A percentile compares a stretch with the other conserved stretches of the same genome.
These are phyloP conservation scores for Capsicum pubescens DNA, from an alignment of 257 asterid genomes.

Conservation along the genomic window DNA sequence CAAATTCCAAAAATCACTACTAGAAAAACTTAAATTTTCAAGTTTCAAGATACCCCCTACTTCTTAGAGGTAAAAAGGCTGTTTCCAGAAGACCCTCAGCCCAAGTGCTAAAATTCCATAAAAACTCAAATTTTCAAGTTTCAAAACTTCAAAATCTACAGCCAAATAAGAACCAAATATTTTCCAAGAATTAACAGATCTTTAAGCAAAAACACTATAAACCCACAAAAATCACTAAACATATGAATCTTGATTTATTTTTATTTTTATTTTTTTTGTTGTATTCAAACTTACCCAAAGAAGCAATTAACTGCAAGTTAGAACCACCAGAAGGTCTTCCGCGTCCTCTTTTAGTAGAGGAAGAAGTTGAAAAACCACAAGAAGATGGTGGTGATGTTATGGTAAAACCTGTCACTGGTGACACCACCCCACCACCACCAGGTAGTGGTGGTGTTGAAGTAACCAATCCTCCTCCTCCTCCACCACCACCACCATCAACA, in stretches of 20 bases:
- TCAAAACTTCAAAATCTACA: no score
- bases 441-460: not conserved
- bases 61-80: no score
- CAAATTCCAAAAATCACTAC: no score
- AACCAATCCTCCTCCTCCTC: not conserved
- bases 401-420: constrained; percentile 60
- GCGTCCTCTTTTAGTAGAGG: constrained; percentile 65
- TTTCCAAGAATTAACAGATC: constrained; percentile 17
- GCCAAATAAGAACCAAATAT: not conserved
- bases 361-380: constrained; percentile 45
- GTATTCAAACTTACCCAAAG: constrained; percentile 58
- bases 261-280: not conserved
- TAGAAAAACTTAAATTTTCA: no score
- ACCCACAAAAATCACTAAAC: not conserved
- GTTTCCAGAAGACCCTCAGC: no score
- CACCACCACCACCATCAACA: constrained; percentile 23
- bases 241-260: not conserved
- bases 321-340: constrained; percentile 50
- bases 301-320: constrained; percentile 64
- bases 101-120: no score
- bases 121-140: no score
- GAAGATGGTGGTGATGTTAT: constrained; percentile 63
- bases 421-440: constrained; percentile 32
- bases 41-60: no score
- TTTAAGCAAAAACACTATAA: not conserved